Conservation (phyloP, 441 rosid species). For the Macaranga tanarius region DNA sequence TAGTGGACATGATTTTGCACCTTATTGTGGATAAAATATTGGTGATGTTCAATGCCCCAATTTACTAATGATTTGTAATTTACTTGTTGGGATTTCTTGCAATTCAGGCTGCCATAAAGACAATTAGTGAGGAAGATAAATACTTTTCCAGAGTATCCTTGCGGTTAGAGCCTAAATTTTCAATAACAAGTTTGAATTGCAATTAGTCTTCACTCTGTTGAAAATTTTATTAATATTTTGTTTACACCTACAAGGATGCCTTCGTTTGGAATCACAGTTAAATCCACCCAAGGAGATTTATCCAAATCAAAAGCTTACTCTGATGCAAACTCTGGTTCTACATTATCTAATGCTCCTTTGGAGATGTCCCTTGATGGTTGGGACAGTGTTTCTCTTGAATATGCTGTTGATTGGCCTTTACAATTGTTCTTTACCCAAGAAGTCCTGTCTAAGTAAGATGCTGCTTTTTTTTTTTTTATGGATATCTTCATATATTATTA, state of each 20-base stretch:
- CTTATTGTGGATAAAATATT: slow-evolving; percentile 16
- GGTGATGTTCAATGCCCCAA: background rate
- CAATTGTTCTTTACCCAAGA: slow-evolving; percentile 93
- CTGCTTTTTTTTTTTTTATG: slow-evolving; percentile 20
- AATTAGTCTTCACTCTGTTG: background rate
- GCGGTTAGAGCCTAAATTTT: slow-evolving; percentile 50
- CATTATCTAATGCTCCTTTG: slow-evolving; percentile 44
- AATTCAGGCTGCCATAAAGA: slow-evolving; percentile 90
- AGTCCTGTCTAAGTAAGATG: slow-evolving; percentile 88
- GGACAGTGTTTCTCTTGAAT: slow-evolving; percentile 93
- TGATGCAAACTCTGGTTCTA: slow-evolving; percentile 43
- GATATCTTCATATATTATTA: background rate
- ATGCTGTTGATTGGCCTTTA: slow-evolving; percentile 95
- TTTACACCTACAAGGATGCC: slow-evolving; percentile 61
- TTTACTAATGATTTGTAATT: slow-evolving; percentile 8
- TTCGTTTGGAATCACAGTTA: slow-evolving; percentile 74
- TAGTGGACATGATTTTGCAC: slow-evolving; percentile 10
- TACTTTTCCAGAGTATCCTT: slow-evolving; percentile 81
- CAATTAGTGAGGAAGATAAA: slow-evolving; percentile 88
- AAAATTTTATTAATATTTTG: slow-evolving; percentile 5
- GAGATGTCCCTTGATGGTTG: slow-evolving; percentile 79
- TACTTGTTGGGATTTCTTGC: slow-evolving; percentile 27
- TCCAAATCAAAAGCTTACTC: slow-evolving; percentile 48
- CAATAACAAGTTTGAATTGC: slow-evolving; percentile 9
- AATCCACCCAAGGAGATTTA: slow-evolving; percentile 63